Conservation (phyloP, 768 basidiomycete genomes). For the Favolaschia claudopus region DNA sequence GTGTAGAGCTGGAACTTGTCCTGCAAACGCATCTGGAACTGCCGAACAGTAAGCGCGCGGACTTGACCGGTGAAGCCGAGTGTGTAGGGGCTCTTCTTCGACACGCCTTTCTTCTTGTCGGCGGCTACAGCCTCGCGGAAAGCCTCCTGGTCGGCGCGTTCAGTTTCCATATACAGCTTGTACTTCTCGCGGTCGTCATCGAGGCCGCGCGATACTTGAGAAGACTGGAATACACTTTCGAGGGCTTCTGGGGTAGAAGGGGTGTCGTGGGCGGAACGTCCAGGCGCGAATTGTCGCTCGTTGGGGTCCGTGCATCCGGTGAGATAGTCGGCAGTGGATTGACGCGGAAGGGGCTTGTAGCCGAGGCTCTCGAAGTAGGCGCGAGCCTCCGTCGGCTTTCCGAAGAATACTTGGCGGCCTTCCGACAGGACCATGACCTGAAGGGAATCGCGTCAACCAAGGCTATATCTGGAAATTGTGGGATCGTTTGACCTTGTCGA, state of each 20-base stretch:
- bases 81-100: constrained; percentile 83
- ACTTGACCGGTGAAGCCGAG: constrained; percentile 81
- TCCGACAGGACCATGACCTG: constrained; percentile 85
- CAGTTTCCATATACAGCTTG: constrained; percentile 61
- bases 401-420: constrained; percentile 85
- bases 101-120: constrained; percentile 82
- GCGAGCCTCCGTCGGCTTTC: constrained; percentile 75
- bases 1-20: constrained; percentile 82
- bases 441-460: too few relatives aligned
- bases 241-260: constrained; percentile 75
- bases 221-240: constrained; percentile 66
- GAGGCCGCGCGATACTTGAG: constrained; percentile 53
- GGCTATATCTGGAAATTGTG: too few relatives aligned
- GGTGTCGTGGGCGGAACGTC: constrained; percentile 61
- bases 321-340: constrained; percentile 87
- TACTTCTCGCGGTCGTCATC: constrained; percentile 61
- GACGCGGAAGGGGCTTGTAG: constrained; percentile 77
- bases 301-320: constrained; percentile 86
- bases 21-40: constrained; percentile 78
- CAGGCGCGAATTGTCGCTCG: constrained; percentile 80
- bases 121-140: constrained; percentile 80
- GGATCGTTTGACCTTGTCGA: neutral
- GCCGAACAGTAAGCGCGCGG: constrained; percentile 69
- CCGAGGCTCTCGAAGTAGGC: constrained; percentile 81
- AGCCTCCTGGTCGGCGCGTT: constrained; percentile 72